Percentiles rank a stretch among this genome's conserved stretches.
phyloP scores from a whole-genome alignment of 2,329 filamentous ascomycete genomes.

The Parafenestella ontariensis region DNA sequence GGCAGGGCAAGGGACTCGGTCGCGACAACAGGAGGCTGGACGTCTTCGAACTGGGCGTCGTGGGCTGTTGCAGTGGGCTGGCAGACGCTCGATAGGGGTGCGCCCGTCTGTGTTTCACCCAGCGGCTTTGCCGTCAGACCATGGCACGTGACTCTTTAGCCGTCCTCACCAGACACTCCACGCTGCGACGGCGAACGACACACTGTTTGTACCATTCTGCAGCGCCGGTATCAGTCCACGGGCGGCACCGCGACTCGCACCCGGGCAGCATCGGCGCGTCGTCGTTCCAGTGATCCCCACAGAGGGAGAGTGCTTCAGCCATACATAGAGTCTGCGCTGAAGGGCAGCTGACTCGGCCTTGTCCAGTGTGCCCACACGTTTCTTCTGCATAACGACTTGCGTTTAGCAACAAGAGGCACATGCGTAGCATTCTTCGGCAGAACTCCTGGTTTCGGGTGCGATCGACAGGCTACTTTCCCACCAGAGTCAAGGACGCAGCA shows the following conservation, averaged over 20 bases:
- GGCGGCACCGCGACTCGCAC: not conserved
- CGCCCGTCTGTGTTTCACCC: constrained; percentile 9
- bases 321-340: not conserved
- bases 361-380: not conserved
- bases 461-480: constrained; percentile 4
- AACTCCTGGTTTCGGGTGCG: constrained; percentile 14
- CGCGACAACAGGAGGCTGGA: not conserved
- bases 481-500: not conserved
- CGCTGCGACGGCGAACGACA: not conserved
- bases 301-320: not conserved
- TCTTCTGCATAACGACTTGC: not conserved
- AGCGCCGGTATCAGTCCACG: not conserved
- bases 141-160: constrained; percentile 19
- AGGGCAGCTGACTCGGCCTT: constrained; percentile 8
- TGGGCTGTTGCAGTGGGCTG: constrained; percentile 15
- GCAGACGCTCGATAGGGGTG: constrained; percentile 33
- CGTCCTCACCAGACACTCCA: too few relatives aligned
- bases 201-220: not conserved
- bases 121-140: constrained; percentile 6
- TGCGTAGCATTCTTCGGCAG: constrained; percentile 8
- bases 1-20: not conserved
- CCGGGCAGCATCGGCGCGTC: not conserved
- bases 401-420: constrained; percentile 4
- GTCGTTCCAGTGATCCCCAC: not conserved
- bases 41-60: not conserved